Conservation (phyloP, 2,329 filamentous ascomycete species). For the Penicillium palitans region DNA sequence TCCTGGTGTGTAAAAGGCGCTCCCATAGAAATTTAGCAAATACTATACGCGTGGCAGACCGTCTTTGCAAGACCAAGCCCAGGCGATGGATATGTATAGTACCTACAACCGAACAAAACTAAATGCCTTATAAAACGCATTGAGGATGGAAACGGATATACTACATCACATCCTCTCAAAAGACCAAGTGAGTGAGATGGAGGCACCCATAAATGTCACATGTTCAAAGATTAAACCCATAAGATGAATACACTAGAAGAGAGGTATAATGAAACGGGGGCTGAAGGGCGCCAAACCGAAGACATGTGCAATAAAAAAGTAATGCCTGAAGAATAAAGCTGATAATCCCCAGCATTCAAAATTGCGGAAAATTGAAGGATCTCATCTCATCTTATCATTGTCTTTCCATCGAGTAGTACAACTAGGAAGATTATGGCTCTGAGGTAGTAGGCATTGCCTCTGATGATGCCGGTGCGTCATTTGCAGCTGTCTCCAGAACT, state of each 20-base stretch:
- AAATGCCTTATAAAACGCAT: not conserved
- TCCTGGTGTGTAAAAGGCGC: not conserved
- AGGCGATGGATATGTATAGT: not conserved
- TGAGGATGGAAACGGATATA: not conserved
- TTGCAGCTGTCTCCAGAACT: constrained; percentile 19
- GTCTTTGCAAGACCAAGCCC: not conserved
- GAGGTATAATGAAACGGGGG: not conserved
- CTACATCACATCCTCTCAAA: not conserved
- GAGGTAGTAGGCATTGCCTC: constrained; percentile 13
- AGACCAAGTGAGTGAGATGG: not conserved
- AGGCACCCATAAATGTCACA: not conserved
- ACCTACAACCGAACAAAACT: no score
- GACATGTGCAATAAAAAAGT: not conserved
- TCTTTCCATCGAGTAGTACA: not conserved
- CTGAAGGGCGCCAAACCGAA: not conserved
- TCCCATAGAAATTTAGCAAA: not conserved
- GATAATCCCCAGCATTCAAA: not conserved
- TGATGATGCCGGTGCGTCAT: constrained; percentile 7
- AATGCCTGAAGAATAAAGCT: not conserved
- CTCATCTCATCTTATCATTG: not conserved
- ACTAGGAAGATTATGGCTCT: not conserved
- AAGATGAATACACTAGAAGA: not conserved
- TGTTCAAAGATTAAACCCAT: not conserved
- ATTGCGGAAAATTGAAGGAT: not conserved
- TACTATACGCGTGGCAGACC: not conserved